Percentiles rank a stretch among this genome's conserved stretches.
Conservation (phyloP, 1,284 basidiomycete species). For the Thelephora terrestris region DNA sequence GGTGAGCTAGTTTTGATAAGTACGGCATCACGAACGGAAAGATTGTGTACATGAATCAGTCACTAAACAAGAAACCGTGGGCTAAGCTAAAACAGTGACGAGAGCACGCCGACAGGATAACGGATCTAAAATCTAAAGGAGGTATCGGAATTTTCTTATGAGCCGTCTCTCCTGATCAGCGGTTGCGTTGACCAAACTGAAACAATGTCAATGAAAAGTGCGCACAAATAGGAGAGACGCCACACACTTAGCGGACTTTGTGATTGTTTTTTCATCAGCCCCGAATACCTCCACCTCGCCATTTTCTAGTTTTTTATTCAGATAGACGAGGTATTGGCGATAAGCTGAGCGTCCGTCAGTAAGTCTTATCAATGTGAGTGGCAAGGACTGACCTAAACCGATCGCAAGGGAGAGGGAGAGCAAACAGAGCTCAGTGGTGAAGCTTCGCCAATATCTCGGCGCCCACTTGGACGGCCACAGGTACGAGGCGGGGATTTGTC, state of each 20-base stretch:
- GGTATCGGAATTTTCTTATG: constrained; percentile 8
- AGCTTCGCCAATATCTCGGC: constrained; percentile 11
- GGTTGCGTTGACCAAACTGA: constrained; percentile 8
- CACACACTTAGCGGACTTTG: constrained; percentile 11
- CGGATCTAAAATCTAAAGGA: constrained; percentile 3
- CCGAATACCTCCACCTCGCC: constrained; percentile 9
- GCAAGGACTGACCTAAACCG: constrained; percentile 8
- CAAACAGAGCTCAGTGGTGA: constrained; percentile 12
- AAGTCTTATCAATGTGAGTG: not conserved
- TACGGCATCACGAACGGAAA: no score
- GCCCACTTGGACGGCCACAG: constrained; percentile 14
- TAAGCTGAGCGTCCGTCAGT: constrained; percentile 5
- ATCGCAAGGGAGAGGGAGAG: constrained; percentile 10
- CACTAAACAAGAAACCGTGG: no score
- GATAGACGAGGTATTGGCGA: constrained; percentile 10
- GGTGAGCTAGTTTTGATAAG: no score
- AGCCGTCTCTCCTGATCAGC: constrained; percentile 5
- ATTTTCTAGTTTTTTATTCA: constrained; percentile 12
- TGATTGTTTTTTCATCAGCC: constrained; percentile 2
- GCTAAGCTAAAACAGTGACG: no score
- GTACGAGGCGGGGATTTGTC: constrained; percentile 14
- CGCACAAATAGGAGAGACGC: not conserved
- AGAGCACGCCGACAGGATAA: no score
- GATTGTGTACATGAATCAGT: no score
- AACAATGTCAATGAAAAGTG: not conserved